Evolutionary conservation across 2,329 filamentous ascomycete genomes (phyloP).

Genomic region (Dothideomycetes sp.): DNA sequence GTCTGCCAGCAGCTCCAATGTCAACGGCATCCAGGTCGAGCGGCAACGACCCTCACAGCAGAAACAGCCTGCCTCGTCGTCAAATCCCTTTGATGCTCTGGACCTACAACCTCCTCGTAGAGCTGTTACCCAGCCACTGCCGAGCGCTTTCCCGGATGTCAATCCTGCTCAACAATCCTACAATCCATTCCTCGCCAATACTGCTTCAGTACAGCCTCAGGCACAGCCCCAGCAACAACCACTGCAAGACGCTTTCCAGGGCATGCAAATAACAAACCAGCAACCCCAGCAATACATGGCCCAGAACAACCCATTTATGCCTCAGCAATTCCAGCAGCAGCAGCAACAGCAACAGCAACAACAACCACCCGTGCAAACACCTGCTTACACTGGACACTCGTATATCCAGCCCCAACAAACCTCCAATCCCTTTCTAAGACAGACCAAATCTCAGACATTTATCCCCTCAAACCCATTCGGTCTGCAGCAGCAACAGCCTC

Average conservation of each 20-base stretch:
- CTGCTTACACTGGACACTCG: conserved; percentile 16
- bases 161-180: conserved; percentile 33
- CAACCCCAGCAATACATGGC: conserved; percentile 20
- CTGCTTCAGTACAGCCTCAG: conserved; percentile 20
- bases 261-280: conserved; percentile 52
- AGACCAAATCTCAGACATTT: conserved; percentile 35
- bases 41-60: conserved; percentile 26
- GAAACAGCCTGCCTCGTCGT: conserved; percentile 18
- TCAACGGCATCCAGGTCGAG: conserved; percentile 37
- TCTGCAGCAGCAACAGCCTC: conserved; percentile 14
- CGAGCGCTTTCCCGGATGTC: conserved; percentile 19
- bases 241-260: conserved; percentile 51
- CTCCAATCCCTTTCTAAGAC: conserved; percentile 37
- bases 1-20: conserved; percentile 29
- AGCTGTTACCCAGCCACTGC: conserved; percentile 21
- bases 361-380: conserved; percentile 17
- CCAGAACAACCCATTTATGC: conserved; percentile 23
- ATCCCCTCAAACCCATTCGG: conserved; percentile 21
- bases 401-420: conserved; percentile 15
- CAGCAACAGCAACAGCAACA: conserved; percentile 17
- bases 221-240: conserved; percentile 21
- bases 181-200: conserved; percentile 57
- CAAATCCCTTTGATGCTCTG: conserved; percentile 38
- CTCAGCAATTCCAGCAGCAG: conserved; percentile 19
- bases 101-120: conserved; percentile 31